phyloP scores from a whole-genome alignment of 345 rosid species.

The Noccaea caerulescens region DNA sequence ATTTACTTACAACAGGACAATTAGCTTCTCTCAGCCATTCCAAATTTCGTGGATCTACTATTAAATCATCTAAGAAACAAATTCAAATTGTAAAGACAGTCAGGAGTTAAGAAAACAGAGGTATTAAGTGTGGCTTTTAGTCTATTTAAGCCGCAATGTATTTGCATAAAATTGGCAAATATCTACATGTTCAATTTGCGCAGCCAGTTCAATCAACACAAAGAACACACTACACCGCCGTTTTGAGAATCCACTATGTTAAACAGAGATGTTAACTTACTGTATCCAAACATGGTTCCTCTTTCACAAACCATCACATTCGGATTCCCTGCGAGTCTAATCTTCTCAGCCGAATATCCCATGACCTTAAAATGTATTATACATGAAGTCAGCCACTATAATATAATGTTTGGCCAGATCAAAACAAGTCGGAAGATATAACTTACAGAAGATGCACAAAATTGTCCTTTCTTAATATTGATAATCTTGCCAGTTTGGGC shows the following conservation, averaged over 20 bases:
- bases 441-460: conserved; percentile 87
- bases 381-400: conserved; percentile 13
- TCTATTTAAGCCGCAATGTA: neutral
- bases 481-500: conserved; percentile 91
- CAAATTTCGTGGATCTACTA: conserved; percentile 92
- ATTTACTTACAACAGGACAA: conserved; percentile 88
- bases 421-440: conserved; percentile 31
- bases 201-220: neutral
- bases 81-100: conserved; percentile 15
- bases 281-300: conserved; percentile 99
- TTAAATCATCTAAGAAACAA: conserved; percentile 75
- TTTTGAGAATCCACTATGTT: conserved; percentile 12
- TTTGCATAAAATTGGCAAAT: conserved; percentile 22
- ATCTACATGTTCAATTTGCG: neutral
- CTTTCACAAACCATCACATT: conserved; percentile 97
- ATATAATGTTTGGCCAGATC: neutral
- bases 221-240: neutral
- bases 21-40: conserved; percentile 98
- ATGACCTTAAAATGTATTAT: conserved; percentile 58
- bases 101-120: neutral
- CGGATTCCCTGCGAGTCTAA: conserved; percentile 82
- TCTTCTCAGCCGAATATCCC: conserved; percentile 84
- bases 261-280: conserved; percentile 57
- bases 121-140: neutral
- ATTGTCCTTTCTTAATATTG: conserved; percentile 92